phyloP scores from a whole-genome alignment of 768 basidiomycete species.

The Phanerochaete sordida region DNA sequence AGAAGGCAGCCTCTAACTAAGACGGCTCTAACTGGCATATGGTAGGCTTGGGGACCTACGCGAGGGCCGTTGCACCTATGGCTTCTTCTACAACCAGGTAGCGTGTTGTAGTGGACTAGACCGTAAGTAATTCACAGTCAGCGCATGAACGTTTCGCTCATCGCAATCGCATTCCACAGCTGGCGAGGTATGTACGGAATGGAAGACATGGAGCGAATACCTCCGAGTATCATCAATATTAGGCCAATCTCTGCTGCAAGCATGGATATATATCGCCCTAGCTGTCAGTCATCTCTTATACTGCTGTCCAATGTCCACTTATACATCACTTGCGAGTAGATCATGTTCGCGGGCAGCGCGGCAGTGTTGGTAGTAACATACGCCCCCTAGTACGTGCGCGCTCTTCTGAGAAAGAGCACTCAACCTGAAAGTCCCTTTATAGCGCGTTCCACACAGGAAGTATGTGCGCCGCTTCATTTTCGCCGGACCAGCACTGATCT shows the following conservation, averaged over 20 bases:
- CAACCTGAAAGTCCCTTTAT: conserved; percentile 4
- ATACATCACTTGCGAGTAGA: conserved; percentile 35
- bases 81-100: conserved; percentile 70
- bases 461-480: conserved; percentile 21
- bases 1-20: too few species aligned
- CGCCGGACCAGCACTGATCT: background rate
- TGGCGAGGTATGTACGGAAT: conserved; percentile 62
- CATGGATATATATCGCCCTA: conserved; percentile 58
- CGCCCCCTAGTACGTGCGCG: conserved; percentile 59
- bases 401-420: background rate
- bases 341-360: conserved; percentile 59
- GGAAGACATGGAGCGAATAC: conserved; percentile 67
- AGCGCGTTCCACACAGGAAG: conserved; percentile 82
- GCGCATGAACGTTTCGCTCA: background rate
- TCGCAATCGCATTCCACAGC: conserved; percentile 35
- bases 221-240: conserved; percentile 52
- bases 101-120: conserved; percentile 69
- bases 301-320: too few species aligned
- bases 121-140: conserved; percentile 29
- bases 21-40: background rate
- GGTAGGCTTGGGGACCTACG: conserved; percentile 65
- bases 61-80: conserved; percentile 64
- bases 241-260: conserved; percentile 59
- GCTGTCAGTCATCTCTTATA: conserved; percentile 48
- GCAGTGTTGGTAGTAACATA: conserved; percentile 61